phyloP scores from a whole-genome alignment of 2,329 filamentous ascomycete genomes.

The Aureobasidium sp. region DNA sequence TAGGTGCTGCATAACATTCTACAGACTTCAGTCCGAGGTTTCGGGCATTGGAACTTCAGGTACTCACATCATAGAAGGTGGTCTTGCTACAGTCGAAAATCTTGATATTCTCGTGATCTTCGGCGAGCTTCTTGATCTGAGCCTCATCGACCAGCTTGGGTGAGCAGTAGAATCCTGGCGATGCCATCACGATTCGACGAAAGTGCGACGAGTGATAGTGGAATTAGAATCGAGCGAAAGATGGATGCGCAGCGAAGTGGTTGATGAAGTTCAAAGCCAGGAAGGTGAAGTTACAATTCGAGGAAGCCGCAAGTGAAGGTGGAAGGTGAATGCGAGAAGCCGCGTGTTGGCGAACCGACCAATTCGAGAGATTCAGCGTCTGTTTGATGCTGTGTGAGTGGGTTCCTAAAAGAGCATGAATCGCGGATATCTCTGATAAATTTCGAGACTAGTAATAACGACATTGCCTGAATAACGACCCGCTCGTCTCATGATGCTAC shows the following conservation, averaged over 20 bases:
- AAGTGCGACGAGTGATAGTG: background rate
- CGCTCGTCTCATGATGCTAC: background rate
- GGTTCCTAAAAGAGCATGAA: background rate
- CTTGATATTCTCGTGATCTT: conserved; percentile 12
- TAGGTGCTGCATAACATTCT: background rate
- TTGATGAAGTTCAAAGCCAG: background rate
- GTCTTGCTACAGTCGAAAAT: conserved; percentile 27
- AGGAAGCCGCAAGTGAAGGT: conserved; percentile 1
- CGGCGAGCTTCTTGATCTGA: background rate
- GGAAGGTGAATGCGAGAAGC: background rate
- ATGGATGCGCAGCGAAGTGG: background rate
- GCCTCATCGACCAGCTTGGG: background rate
- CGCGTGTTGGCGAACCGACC: background rate
- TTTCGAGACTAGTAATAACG: background rate
- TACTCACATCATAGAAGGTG: conserved; percentile 27
- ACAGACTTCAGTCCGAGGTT: background rate
- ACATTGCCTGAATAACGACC: background rate
- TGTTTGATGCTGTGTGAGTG: background rate
- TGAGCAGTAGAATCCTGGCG: background rate
- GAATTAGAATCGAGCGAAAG: background rate
- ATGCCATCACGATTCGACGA: background rate
- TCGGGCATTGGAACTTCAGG: no score
- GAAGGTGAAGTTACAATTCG: background rate
- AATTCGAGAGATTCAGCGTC: background rate
- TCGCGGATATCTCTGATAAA: background rate